These are phyloP conservation scores for Gymnopus androsaceus DNA, from an alignment of 1,284 basidiomycete genomes.

Conservation along the genomic window DNA sequence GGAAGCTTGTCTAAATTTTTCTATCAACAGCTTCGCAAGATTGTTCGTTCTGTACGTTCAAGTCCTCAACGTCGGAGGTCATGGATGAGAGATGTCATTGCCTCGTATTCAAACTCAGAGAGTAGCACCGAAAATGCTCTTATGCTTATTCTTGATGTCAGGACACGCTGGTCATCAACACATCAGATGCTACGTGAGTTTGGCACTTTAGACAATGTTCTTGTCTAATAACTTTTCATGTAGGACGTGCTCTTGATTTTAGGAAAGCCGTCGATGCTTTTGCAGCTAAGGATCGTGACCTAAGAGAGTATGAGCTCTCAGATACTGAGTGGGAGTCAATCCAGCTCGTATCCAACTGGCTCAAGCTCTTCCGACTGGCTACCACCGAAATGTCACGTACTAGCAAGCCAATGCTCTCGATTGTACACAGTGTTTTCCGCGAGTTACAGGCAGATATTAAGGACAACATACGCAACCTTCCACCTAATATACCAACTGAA, in stretches of 20 bases:
- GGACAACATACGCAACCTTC: neutral
- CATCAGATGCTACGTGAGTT: constrained; percentile 29
- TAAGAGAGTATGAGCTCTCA: constrained; percentile 16
- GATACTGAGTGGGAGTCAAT: constrained; percentile 26
- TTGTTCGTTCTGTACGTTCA: no score
- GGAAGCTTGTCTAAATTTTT: no score
- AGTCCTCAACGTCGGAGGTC: no score
- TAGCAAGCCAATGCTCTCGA: constrained; percentile 23
- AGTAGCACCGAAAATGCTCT: neutral
- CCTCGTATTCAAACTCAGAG: no score
- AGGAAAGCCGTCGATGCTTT: constrained; percentile 17
- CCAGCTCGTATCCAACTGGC: constrained; percentile 24
- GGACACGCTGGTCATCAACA: constrained; percentile 28
- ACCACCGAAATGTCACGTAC: constrained; percentile 31
- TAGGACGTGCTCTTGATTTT: constrained; percentile 25
- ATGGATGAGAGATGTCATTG: no score
- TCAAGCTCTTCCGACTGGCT: constrained; percentile 25
- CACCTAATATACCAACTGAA: no score
- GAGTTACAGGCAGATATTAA: constrained; percentile 17
- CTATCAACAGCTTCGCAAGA: no score
- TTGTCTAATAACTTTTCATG: neutral
- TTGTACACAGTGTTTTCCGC: constrained; percentile 19
- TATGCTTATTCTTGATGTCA: constrained; percentile 24
- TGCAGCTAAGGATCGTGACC: constrained; percentile 17
- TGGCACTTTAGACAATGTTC: neutral